Evolutionary conservation across 2,329 filamentous ascomycete species (phyloP).

Genomic region (Aspergillus hortae): DNA sequence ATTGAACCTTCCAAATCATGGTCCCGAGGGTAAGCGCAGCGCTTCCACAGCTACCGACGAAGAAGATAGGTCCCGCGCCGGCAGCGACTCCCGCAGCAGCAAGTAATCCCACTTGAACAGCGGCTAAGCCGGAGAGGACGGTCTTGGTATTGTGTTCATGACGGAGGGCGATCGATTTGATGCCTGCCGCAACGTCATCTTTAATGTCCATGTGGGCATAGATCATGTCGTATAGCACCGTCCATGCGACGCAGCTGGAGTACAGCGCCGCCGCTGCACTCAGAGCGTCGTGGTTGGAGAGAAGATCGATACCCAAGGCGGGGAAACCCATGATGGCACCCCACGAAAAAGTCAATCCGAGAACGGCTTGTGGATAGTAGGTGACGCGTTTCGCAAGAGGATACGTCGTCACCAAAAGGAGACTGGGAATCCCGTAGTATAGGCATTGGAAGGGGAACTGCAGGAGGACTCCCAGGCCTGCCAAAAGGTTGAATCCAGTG

Average conservation of each 20-base stretch:
- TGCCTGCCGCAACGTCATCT: conserved; percentile 48
- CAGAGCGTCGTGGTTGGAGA: conserved; percentile 35
- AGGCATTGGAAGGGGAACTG: conserved; percentile 42
- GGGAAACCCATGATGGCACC: conserved; percentile 49
- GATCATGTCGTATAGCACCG: conserved; percentile 50
- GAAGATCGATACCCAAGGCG: conserved; percentile 44
- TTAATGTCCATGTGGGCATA: conserved; percentile 52
- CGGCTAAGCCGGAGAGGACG: conserved; percentile 40
- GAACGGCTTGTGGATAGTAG: conserved; percentile 50
- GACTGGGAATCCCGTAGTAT: conserved; percentile 42
- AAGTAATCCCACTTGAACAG: conserved; percentile 41
- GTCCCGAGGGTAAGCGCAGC: conserved; percentile 52
- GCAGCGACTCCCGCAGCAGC: conserved; percentile 43
- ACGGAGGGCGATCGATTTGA: conserved; percentile 50
- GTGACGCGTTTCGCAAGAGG: conserved; percentile 53
- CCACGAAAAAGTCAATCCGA: conserved; percentile 52
- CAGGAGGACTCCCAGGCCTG: conserved; percentile 41
- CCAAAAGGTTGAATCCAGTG: conserved; percentile 41
- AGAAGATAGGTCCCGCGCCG: conserved; percentile 58
- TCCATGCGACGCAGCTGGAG: conserved; percentile 48
- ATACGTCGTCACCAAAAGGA: conserved; percentile 46
- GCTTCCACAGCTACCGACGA: conserved; percentile 56
- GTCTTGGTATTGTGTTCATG: conserved; percentile 47
- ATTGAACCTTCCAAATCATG: conserved; percentile 58
- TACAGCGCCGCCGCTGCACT: conserved; percentile 42